phyloP scores from a whole-genome alignment of 257 asterid species.

The Gardenia jasminoides region DNA sequence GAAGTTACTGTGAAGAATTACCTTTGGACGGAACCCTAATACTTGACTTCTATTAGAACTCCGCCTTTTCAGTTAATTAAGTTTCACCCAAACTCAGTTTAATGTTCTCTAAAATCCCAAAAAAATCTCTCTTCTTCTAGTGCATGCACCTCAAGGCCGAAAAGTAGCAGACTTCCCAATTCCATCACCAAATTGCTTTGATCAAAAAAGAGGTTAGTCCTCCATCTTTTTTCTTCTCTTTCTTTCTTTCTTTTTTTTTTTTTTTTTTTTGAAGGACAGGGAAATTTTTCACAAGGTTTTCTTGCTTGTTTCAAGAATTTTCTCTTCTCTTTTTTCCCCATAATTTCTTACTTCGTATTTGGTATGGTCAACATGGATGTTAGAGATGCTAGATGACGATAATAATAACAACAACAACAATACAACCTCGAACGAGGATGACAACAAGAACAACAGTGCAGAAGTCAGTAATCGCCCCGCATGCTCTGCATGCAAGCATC shows the following conservation, averaged over 20 bases:
- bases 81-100: neutral
- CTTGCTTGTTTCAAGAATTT: neutral
- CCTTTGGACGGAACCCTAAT: neutral
- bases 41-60: too few species aligned
- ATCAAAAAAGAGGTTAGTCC: neutral
- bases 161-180: neutral
- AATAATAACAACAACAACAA: neutral
- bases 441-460: neutral
- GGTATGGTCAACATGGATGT: neutral
- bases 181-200: too few species aligned
- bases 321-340: neutral
- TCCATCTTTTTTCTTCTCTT: neutral
- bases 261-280: too few species aligned
- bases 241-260: neutral
- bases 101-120: neutral
- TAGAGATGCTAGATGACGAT: neutral
- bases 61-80: too few species aligned
- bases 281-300: too few species aligned
- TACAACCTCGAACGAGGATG: neutral
- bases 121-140: neutral
- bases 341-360: too few species aligned
- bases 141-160: neutral
- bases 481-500: constrained; percentile 44
- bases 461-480: constrained; percentile 24
- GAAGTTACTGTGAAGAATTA: neutral